phyloP scores from a whole-genome alignment of 2,329 filamentous ascomycete genomes.

The Magnaporthiopsis rhizophila region DNA sequence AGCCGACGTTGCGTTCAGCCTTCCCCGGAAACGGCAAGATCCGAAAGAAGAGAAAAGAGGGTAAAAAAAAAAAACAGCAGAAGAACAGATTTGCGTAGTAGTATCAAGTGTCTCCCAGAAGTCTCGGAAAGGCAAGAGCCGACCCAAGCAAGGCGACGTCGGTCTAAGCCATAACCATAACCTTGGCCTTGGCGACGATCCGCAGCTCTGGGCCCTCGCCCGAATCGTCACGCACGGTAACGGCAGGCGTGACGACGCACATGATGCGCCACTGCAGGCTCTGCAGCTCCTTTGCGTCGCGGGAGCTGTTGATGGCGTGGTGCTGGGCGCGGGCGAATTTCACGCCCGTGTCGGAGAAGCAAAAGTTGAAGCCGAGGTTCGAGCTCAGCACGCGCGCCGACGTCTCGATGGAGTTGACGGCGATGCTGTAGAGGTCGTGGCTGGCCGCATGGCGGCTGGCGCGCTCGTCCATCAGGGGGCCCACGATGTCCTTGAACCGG shows the following conservation, averaged over 20 bases:
- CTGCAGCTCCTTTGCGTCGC: conserved; percentile 30
- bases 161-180: conserved; percentile 34
- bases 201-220: conserved; percentile 35
- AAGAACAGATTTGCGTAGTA: background rate
- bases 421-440: conserved; percentile 33
- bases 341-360: conserved; percentile 40
- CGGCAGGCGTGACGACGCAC: conserved; percentile 44
- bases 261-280: conserved; percentile 43
- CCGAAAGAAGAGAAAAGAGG: background rate
- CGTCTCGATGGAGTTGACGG: conserved; percentile 34
- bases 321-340: conserved; percentile 41
- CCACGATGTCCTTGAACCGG: conserved; percentile 26
- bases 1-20: too few species aligned
- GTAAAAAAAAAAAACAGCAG: background rate
- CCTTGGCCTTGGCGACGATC: conserved; percentile 36
- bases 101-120: background rate
- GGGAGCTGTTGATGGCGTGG: conserved; percentile 35
- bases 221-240: conserved; percentile 45
- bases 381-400: conserved; percentile 38
- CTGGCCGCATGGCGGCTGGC: conserved; percentile 27
- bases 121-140: background rate
- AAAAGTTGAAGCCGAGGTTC: conserved; percentile 23
- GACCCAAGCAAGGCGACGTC: background rate
- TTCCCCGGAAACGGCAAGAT: background rate
- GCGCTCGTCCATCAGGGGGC: conserved; percentile 34